These are phyloP conservation scores for Aspergillus quadricinctus DNA, from an alignment of 2,329 filamentous ascomycete species.

Conservation along the genomic window DNA sequence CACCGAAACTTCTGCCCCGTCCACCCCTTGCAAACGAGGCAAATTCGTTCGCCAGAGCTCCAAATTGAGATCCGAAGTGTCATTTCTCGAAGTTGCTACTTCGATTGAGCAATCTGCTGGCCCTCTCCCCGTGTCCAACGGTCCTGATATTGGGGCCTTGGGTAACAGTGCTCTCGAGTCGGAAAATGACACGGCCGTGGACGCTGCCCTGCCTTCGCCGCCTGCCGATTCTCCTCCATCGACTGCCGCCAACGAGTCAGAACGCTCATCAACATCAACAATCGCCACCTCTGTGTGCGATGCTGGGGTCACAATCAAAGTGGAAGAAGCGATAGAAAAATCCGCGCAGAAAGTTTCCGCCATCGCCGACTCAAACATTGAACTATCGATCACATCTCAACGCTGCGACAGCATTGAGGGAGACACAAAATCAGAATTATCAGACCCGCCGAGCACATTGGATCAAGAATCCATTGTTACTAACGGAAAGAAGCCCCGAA, in stretches of 20 bases:
- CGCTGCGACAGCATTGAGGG: constrained; percentile 15
- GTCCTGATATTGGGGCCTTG: constrained; percentile 5
- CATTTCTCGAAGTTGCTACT: constrained; percentile 25
- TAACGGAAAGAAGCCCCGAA: constrained; percentile 17
- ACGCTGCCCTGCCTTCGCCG: constrained; percentile 8
- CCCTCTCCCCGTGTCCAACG: constrained; percentile 1
- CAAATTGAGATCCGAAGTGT: constrained; percentile 35
- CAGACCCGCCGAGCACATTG: constrained; percentile 25
- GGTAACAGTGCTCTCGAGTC: constrained; percentile 2
- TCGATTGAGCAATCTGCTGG: constrained; percentile 18
- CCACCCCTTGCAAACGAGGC: constrained; percentile 29
- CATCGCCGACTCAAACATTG: constrained; percentile 8
- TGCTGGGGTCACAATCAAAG: constrained; percentile 14
- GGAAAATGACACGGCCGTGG: constrained; percentile 4
- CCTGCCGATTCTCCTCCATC: constrained; percentile 25
- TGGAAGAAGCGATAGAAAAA: constrained; percentile 12
- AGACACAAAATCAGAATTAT: constrained; percentile 22
- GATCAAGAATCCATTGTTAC: constrained; percentile 19
- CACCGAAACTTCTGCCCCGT: constrained; percentile 19
- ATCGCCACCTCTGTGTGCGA: constrained; percentile 35
- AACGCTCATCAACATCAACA: constrained; percentile 32
- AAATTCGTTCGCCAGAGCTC: constrained; percentile 33
- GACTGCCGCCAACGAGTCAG: constrained; percentile 26
- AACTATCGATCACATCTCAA: constrained; percentile 9
- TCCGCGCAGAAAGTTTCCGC: constrained; percentile 5